Base-by-base conservation (phyloP, 1,284 basidiomycete species). In the Tausonia pullulans region DNA sequence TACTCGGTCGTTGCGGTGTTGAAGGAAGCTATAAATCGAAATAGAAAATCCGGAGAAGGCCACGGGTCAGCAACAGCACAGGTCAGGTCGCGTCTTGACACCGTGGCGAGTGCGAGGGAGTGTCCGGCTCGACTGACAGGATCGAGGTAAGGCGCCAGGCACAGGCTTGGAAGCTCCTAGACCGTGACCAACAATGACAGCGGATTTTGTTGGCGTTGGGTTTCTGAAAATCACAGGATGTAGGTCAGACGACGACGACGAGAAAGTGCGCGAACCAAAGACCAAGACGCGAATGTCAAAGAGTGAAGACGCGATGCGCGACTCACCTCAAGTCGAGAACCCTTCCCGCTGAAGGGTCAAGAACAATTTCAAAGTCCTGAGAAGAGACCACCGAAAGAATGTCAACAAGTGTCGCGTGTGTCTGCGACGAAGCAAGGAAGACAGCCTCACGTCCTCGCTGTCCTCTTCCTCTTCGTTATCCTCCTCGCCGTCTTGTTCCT, bases 1-100 rank as follows among this genome's bases (percentile, higher is more conserved):
- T 95, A 94, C 76, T 95, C 92, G 8, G 91, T 93, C 16, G 90
- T 90, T 62, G 92, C 69, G 60, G 45, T 71, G 72, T n/a, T 69
- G 68, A n/a, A 68, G 63, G 58, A 27, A 51, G 48, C 56, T 60
- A 57, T 46, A 45, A 46, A 4, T 39, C 14, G 41, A 39, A 55
- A 7, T 7, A 39, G 5, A 44, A 43, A 39, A 8, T 56, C 41
- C 44, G 11, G 14, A 11, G 16, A 11, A 39, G 16, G 5, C 52
- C 49, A 3, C 6, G 5, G 45, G 46, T 11, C 14, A 40, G 1
- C 14, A 61, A 27, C 3, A 16, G 9, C n/a, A 16, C 11, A 16
- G 51, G 4, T 1, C n/a, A 27, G 45, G 5, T 13, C 6, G 10
- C 14, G 59, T 27, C 39, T 5, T 40, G 46, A 50, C 39, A 11